phyloP scores from a whole-genome alignment of 2,329 filamentous ascomycete genomes.

The Apiospora pterosperma region DNA sequence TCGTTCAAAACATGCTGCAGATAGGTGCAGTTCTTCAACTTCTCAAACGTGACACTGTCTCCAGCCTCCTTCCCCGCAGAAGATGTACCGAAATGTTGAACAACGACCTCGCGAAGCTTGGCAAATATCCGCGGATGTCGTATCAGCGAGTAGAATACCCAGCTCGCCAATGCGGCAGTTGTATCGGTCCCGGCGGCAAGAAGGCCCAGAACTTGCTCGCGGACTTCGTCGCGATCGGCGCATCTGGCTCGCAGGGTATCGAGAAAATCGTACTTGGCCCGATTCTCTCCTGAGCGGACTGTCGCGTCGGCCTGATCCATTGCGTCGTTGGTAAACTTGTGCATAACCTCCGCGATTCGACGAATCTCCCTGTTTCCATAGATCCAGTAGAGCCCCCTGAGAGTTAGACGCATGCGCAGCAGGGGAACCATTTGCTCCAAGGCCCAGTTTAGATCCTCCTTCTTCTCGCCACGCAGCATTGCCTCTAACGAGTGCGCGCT shows the following conservation, averaged over 20 bases:
- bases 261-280: not conserved
- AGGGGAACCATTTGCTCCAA: conserved; percentile 1
- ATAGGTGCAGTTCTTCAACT: conserved; percentile 38
- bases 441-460: not conserved
- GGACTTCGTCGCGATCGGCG: not conserved
- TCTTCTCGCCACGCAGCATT: not conserved
- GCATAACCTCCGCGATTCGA: not conserved
- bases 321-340: not conserved
- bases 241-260: not conserved
- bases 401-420: not conserved
- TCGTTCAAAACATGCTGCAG: conserved; percentile 42
- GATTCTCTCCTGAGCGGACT: not conserved
- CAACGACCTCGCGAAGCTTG: conserved; percentile 20
- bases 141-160: conserved; percentile 21
- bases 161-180: conserved; percentile 30
- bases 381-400: not conserved
- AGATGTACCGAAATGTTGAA: not conserved
- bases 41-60: conserved; percentile 30
- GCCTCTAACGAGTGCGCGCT: conserved; percentile 18
- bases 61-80: conserved; percentile 13
- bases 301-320: not conserved
- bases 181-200: conserved; percentile 31
- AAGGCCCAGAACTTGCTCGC: not conserved
- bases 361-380: not conserved
- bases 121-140: conserved; percentile 20